Conservation (phyloP, 306 rosid genomes). For the Prunus davidiana region DNA sequence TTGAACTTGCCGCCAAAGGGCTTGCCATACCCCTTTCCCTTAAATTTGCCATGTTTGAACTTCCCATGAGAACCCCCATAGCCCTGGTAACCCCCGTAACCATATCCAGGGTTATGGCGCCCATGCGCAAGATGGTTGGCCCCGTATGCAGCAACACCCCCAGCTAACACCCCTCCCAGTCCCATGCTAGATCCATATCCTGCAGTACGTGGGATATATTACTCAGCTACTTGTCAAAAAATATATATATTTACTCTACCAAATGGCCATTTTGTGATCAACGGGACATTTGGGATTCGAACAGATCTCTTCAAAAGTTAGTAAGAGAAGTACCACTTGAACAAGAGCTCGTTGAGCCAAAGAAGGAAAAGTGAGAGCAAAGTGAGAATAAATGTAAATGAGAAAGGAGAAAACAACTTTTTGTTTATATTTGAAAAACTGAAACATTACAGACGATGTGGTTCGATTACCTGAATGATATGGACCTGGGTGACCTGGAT, state of each 20-base stretch:
- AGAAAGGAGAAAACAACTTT: neutral
- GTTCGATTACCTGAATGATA: constrained; percentile 39
- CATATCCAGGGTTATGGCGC: neutral
- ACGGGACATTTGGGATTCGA: too few species aligned
- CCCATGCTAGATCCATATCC: constrained; percentile 40
- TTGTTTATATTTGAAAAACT: too few species aligned
- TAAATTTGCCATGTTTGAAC: constrained; percentile 62
- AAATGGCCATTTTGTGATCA: too few species aligned
- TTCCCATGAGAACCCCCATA: constrained; percentile 40
- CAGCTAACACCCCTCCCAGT: constrained; percentile 55
- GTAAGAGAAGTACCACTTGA: too few species aligned
- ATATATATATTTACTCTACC: too few species aligned
- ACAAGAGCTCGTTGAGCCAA: too few species aligned
- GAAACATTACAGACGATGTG: neutral
- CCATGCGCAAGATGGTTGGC: constrained; percentile 61
- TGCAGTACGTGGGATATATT: neutral
- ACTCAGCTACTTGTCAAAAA: too few species aligned
- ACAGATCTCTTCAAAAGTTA: too few species aligned
- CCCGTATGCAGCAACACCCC: constrained; percentile 76
- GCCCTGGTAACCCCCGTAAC: constrained; percentile 30
- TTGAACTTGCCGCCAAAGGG: constrained; percentile 41
- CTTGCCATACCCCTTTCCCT: constrained; percentile 31
- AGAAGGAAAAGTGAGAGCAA: neutral
- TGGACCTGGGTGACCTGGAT: constrained; percentile 53
- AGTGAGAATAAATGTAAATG: neutral